A percentile compares a stretch with the other conserved stretches of the same genome.
Evolutionary conservation across 164 flowering plant species (phyloP).

Genomic region (grape (Vitis vinifera)): DNA sequence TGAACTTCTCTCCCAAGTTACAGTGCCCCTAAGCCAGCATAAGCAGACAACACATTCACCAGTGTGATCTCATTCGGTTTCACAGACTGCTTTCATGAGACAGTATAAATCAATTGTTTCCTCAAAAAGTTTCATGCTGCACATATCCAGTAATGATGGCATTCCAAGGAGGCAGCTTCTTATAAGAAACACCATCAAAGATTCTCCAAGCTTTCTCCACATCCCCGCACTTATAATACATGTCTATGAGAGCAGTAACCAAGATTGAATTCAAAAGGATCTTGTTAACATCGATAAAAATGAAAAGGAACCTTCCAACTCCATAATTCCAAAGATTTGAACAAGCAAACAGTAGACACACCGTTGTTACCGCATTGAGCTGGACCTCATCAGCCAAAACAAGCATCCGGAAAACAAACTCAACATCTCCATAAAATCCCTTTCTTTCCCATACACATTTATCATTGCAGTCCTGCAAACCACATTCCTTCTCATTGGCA

Average conservation of each 20-base stretch:
- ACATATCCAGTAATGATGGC: constrained; percentile 17
- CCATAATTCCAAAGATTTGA: constrained; percentile 23
- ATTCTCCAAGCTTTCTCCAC: constrained; percentile 26
- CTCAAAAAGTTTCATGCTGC: constrained; percentile 13
- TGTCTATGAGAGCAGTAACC: constrained; percentile 34
- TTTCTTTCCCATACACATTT: too few species aligned
- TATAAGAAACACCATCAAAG: constrained; percentile 27
- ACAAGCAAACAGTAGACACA: constrained; percentile 36
- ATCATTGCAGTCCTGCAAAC: too few species aligned
- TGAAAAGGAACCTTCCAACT: constrained; percentile 31
- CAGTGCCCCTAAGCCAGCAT: constrained; percentile 12
- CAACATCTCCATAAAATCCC: too few species aligned
- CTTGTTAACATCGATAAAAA: constrained; percentile 31
- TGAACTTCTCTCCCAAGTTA: too few species aligned
- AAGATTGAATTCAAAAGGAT: constrained; percentile 24
- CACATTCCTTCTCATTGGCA: too few species aligned
- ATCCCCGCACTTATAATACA: constrained; percentile 32
- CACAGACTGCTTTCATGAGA: constrained; percentile 7
- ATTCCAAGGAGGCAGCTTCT: constrained; percentile 16
- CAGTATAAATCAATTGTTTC: neutral
- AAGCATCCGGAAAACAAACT: too few species aligned
- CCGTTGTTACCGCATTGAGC: constrained; percentile 37
- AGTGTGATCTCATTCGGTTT: constrained; percentile 17
- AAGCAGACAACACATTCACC: constrained; percentile 22
- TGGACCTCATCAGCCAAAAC: constrained; percentile 24